Evolutionary conservation across 495 filamentous ascomycete species (phyloP).

Genomic region (Patellaria atrata): DNA sequence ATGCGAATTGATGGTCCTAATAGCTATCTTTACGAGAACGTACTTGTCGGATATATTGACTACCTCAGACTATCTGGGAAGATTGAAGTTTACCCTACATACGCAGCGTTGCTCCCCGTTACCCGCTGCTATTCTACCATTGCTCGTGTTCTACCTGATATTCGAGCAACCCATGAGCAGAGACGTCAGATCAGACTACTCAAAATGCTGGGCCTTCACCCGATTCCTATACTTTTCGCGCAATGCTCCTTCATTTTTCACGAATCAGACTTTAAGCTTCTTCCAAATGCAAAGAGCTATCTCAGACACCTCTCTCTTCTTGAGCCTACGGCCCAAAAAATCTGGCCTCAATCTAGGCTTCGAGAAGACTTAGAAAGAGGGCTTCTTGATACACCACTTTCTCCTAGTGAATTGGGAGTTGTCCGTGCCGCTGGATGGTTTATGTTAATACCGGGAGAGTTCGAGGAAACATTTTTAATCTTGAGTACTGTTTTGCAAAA

Average conservation of each 20-base stretch:
- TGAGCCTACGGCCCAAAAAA: too few relatives aligned
- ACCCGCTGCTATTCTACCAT: conserved; percentile 35
- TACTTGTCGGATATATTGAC: conserved; percentile 70
- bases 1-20: conserved; percentile 21
- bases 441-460: too few relatives aligned
- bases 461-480: conserved; percentile 52
- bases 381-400: too few relatives aligned
- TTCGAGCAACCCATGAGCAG: conserved; percentile 36
- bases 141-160: conserved; percentile 41
- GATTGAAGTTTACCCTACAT: conserved; percentile 65
- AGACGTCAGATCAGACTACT: conserved; percentile 37
- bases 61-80: conserved; percentile 55
- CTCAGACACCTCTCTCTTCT: too few relatives aligned
- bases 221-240: conserved; percentile 35
- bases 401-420: too few relatives aligned
- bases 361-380: too few relatives aligned
- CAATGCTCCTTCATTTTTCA: conserved; percentile 11
- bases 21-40: conserved; percentile 39
- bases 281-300: too few relatives aligned
- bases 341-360: too few relatives aligned
- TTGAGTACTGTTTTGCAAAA: conserved; percentile 56
- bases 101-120: conserved; percentile 59
- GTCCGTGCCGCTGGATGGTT: too few relatives aligned
- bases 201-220: conserved; percentile 37
- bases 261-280: background rate